Percentiles rank a stretch among this genome's conserved stretches.
Evolutionary conservation across 208 protist genomes (phyloP).

Genomic region (Crithidia thermophila): DNA sequence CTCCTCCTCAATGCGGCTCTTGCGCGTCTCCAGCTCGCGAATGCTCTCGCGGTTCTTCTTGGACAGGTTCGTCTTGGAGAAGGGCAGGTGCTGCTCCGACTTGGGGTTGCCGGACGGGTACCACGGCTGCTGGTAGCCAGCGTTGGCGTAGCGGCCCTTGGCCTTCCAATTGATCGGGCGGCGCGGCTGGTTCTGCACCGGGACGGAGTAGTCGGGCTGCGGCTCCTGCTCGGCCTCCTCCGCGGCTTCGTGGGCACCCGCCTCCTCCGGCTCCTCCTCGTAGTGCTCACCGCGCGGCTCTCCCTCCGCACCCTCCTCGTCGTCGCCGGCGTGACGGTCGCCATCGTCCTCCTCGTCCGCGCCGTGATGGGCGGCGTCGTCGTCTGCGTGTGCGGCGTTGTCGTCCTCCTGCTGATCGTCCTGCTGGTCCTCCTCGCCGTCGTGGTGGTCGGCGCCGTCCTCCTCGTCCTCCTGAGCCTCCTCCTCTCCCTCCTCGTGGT

Average conservation of each 20-base stretch:
- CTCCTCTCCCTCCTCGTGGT: conserved; percentile 9
- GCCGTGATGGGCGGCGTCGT: conserved; percentile 9
- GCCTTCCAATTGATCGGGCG: conserved; percentile 21
- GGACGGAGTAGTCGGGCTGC: conserved; percentile 13
- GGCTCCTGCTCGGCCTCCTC: conserved; percentile 7
- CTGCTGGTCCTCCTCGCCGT: conserved; percentile 1
- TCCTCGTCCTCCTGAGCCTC: conserved; percentile 8
- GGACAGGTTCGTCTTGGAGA: conserved; percentile 68
- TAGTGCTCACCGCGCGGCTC: conserved; percentile 10
- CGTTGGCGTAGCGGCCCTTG: background rate
- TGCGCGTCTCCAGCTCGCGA: conserved; percentile 62
- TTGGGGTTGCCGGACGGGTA: conserved; percentile 52
- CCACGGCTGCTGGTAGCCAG: conserved; percentile 64
- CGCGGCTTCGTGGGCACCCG: background rate
- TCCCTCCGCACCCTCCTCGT: conserved; percentile 14
- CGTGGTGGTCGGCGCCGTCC: background rate
- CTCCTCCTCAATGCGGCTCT: conserved; percentile 50
- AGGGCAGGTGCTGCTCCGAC: conserved; percentile 67
- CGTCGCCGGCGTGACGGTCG: conserved; percentile 1
- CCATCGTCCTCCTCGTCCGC: conserved; percentile 6
- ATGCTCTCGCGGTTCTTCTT: conserved; percentile 67
- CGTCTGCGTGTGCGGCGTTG: background rate
- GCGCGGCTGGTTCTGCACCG: background rate
- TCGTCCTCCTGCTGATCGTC: conserved; percentile 2
- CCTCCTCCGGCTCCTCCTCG: conserved; percentile 24